Conservation (phyloP, 805 yeast species). For the Candida piceae region DNA sequence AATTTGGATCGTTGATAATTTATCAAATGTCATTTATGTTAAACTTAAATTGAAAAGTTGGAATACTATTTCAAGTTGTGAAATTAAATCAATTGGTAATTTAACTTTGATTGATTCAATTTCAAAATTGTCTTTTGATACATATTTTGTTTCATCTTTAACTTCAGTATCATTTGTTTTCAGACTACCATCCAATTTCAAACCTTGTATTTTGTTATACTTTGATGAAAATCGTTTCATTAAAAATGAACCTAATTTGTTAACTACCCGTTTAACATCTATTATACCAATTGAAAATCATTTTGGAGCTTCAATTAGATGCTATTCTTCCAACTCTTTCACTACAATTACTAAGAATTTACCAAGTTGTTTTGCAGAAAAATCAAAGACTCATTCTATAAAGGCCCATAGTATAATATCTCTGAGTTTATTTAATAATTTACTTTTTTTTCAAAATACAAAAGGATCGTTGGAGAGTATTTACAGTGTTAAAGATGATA, state of each 20-base stretch:
- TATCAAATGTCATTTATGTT: background rate
- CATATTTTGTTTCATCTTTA: slow-evolving; percentile 4
- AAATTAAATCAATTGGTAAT: background rate
- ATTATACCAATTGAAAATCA: background rate
- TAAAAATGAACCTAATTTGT: background rate
- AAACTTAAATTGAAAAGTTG: too few relatives aligned
- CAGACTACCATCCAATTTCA: background rate
- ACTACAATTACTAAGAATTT: background rate
- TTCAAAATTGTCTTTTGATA: background rate
- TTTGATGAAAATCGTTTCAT: background rate
- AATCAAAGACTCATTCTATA: background rate
- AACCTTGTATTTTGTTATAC: background rate
- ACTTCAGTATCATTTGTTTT: slow-evolving; percentile 3
- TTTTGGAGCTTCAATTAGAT: background rate
- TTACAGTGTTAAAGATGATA: too few relatives aligned
- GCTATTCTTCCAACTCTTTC: background rate
- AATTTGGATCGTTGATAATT: background rate
- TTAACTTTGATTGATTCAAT: slow-evolving; percentile 3
- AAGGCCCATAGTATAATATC: too few relatives aligned
- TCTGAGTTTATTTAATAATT: too few relatives aligned
- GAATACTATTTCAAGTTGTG: background rate
- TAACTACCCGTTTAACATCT: background rate
- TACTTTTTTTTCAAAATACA: too few relatives aligned
- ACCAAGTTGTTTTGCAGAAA: background rate
- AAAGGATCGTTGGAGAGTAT: too few relatives aligned